These are phyloP conservation scores for Prunus mira DNA, from an alignment of 306 rosid genomes.

Conservation along the genomic window DNA sequence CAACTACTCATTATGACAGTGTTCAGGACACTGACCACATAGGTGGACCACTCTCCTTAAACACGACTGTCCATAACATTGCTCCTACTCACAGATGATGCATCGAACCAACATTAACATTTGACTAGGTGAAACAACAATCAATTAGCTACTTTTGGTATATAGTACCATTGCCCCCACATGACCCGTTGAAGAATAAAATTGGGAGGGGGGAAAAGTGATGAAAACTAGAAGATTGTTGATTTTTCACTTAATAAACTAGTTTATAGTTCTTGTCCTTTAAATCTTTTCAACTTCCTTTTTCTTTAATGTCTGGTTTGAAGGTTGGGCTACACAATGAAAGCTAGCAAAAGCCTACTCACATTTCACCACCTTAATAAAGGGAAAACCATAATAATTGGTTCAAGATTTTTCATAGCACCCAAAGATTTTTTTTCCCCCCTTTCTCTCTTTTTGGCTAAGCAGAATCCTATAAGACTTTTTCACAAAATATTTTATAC, in stretches of 20 bases:
- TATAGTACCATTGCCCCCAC: background rate
- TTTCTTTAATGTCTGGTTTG: background rate
- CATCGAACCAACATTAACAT: no score
- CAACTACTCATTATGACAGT: no score
- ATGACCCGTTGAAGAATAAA: background rate
- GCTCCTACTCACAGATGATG: no score
- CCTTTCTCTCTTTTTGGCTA: background rate
- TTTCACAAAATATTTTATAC: background rate
- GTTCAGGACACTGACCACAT: no score
- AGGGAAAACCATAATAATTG: background rate
- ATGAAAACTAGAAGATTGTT: background rate
- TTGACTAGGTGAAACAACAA: background rate
- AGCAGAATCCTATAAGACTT: background rate
- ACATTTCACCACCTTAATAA: background rate
- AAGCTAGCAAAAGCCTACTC: background rate
- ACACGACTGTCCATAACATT: no score
- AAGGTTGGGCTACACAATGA: background rate
- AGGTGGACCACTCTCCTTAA: no score
- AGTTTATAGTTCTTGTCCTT: no score
- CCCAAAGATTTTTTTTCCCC: background rate
- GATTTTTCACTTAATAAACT: no score
- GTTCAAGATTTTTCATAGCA: background rate
- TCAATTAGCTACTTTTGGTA: background rate
- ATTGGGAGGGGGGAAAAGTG: background rate
- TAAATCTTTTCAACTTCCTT: no score